Conservation (phyloP, 345 rosid species). For the Melaleuca alternifolia region DNA sequence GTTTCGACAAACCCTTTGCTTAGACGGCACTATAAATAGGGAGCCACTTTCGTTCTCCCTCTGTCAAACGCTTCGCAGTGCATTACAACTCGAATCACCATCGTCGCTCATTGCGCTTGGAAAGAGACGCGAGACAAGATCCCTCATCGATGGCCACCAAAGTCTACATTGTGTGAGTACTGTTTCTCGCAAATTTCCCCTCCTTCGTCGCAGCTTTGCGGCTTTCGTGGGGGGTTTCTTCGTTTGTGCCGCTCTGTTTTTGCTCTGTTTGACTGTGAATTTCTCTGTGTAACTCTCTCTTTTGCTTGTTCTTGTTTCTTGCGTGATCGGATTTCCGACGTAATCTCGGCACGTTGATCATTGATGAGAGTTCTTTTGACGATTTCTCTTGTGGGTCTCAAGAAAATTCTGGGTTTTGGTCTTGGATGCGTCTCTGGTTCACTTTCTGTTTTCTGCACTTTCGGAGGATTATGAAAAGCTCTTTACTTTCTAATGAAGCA, state of each 20-base stretch:
- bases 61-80: neutral
- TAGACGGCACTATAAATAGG: neutral
- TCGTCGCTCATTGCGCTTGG: neutral
- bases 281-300: neutral
- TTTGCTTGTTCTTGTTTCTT: neutral
- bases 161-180: slow-evolving; percentile 50
- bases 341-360: neutral
- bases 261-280: neutral
- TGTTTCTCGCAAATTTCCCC: neutral
- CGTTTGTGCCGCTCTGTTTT: neutral
- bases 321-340: neutral
- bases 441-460: neutral
- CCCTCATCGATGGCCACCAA: slow-evolving; percentile 38
- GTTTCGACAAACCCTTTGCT: neutral
- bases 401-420: neutral
- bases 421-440: neutral
- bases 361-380: neutral
- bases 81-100: neutral
- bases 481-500: neutral
- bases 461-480: neutral
- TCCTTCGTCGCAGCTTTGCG: neutral
- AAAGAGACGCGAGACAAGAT: neutral
- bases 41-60: neutral
- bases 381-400: neutral
- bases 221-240: neutral